These are phyloP conservation scores for Spergularia azorica DNA, from an alignment of 179 eudicot genomes.

Conservation along the genomic window DNA sequence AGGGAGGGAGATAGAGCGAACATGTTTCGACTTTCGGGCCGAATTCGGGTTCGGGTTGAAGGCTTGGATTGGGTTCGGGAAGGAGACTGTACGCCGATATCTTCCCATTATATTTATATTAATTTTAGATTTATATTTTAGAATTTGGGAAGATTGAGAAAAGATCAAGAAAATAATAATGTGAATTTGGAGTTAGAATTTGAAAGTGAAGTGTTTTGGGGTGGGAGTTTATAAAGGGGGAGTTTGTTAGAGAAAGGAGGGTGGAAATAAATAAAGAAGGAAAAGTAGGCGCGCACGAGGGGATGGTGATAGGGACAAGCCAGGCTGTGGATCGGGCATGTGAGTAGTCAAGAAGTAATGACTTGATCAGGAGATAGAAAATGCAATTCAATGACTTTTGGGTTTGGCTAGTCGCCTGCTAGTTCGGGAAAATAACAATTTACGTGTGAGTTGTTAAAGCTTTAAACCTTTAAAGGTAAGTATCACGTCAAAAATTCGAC, in stretches of 20 bases:
- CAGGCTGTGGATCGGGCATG: conserved; percentile 36
- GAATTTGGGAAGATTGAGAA: too few species aligned
- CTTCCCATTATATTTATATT: conserved; percentile 35
- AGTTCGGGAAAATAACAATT: too few species aligned
- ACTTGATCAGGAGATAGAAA: background rate
- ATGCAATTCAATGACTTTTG: too few species aligned
- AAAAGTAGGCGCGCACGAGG: conserved; percentile 40
- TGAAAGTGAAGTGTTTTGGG: background rate
- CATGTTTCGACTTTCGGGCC: conserved; percentile 37
- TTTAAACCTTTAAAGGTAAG: too few species aligned
- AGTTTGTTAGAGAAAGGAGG: background rate
- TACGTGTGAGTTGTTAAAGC: too few species aligned
- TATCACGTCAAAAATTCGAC: too few species aligned
- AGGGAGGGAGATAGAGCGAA: conserved; percentile 78
- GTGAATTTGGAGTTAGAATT: too few species aligned
- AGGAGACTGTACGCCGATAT: conserved; percentile 77
- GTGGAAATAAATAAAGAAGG: background rate
- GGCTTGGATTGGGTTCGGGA: conserved; percentile 48
- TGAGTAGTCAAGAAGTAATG: conserved; percentile 18
- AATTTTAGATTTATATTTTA: too few species aligned
- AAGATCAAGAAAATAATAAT: background rate
- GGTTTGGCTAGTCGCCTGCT: too few species aligned
- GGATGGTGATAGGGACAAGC: conserved; percentile 33
- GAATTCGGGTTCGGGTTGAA: conserved; percentile 23
- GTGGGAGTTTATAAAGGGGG: conserved; percentile 25